Evolutionary conservation across 2,329 filamentous ascomycete genomes (phyloP).

Genomic region (Trichophyton equinum): DNA sequence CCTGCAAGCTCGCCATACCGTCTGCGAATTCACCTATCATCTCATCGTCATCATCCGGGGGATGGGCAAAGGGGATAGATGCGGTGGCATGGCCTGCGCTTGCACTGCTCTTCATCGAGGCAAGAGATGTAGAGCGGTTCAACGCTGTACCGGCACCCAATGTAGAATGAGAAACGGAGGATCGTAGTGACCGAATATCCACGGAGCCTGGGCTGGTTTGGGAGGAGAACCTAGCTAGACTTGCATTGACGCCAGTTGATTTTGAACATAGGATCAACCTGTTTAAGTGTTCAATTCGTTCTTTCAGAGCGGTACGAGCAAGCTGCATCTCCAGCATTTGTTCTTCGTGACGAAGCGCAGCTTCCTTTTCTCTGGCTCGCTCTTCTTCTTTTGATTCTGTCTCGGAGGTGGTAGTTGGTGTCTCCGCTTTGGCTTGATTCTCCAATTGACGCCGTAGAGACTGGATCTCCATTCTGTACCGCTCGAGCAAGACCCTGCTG

Average conservation of each 20-base stretch:
- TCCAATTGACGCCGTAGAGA: slow-evolving; percentile 73
- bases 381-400: slow-evolving; percentile 39
- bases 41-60: slow-evolving; percentile 58
- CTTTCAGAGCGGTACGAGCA: slow-evolving; percentile 86
- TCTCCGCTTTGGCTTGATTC: slow-evolving; percentile 52
- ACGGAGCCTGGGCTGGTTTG: slow-evolving; percentile 36
- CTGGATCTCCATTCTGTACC: slow-evolving; percentile 85
- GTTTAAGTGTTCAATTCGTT: slow-evolving; percentile 94
- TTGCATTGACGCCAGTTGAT: slow-evolving; percentile 80
- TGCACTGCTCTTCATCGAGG: slow-evolving; percentile 42
- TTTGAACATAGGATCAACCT: slow-evolving; percentile 90
- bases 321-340: slow-evolving; percentile 98
- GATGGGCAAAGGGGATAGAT: slow-evolving; percentile 27
- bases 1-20: slow-evolving; percentile 64
- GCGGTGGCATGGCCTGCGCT: slow-evolving; percentile 20
- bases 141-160: slow-evolving; percentile 39
- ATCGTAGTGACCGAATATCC: slow-evolving; percentile 47
- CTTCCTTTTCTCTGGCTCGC: slow-evolving; percentile 61
- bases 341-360: slow-evolving; percentile 79
- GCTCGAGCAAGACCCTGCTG: slow-evolving; percentile 74
- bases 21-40: slow-evolving; percentile 73
- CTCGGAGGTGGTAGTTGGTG: slow-evolving; percentile 35
- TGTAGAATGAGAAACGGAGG: slow-evolving; percentile 56
- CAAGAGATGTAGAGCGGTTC: slow-evolving; percentile 55
- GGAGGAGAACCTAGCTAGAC: slow-evolving; percentile 51